Evolutionary conservation across 805 yeast species (phyloP), one percentile per base, ranked within the genome.

Genomic region (Metschnikowia reukaufii): DNA sequence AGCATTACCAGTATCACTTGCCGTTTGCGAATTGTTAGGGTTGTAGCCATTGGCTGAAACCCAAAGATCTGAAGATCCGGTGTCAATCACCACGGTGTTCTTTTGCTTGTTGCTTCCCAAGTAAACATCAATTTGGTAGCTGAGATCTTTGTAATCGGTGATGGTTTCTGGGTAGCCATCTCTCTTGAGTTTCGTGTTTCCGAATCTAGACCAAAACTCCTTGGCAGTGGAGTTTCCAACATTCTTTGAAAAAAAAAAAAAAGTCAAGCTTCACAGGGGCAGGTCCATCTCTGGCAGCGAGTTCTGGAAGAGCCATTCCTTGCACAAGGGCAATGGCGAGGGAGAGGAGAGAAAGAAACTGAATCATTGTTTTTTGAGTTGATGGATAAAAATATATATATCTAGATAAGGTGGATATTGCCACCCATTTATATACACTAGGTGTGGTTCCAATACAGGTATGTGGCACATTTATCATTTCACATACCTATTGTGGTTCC

Each of bases 1-100:
- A 10, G 39, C 36, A 4, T 42, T 15, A 3, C 45, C 45, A 9
- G 50, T 37, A 19, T 49, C 36, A 30, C 27, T 25, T 12, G 49
- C 19, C 0, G 46, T 13, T 4, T 19, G 17, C 4, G 48, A 39
- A 12, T 36, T 8, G 16, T 16, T 20, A 39, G 54, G 36, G 17
- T 31, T 27, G 49, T 42, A 19, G 45, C 40, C 15, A 40, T 46
- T 30, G 40, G 20, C 34, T 39, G 49, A 20, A 30, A 70, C 62
- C 76, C 76, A 71, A 46, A 71, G 61, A 50, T 71, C 76, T 8
- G 73, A 64, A 2, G 74, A 68, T 5, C 75, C 76, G 18, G 76
- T 71, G 49, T 70, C 75, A 10, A 71, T 61, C 48, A 68, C 58
- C 2, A 69, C 72, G 9, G 60, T 58, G 9, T 58, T 62, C 20